Percentiles rank a stretch among this genome's conserved stretches.
phyloP scores from a whole-genome alignment of 331 rosid species.

The Quercus tomentella region DNA sequence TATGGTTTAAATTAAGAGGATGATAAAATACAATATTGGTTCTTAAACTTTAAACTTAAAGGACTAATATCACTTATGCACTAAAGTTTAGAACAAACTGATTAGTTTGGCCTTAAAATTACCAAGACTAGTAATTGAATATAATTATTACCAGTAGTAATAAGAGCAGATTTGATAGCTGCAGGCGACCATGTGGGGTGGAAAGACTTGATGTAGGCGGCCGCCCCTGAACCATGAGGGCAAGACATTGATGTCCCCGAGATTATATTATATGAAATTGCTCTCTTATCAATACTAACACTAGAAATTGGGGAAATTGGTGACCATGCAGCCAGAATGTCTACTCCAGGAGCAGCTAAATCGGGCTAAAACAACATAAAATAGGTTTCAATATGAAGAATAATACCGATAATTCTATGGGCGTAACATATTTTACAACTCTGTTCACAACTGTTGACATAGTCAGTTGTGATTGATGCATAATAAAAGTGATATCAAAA shows the following conservation, averaged over 20 bases:
- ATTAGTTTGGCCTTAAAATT: background rate
- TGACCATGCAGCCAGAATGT: slow-evolving; percentile 29
- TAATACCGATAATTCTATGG: background rate
- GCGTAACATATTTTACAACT: too few species aligned
- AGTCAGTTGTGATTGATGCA: too few species aligned
- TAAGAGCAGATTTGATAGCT: slow-evolving; percentile 13
- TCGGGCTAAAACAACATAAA: slow-evolving; percentile 27
- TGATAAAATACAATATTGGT: too few species aligned
- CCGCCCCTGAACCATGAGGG: slow-evolving; percentile 8
- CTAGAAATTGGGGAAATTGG: background rate
- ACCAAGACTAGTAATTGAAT: background rate
- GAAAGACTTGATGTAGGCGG: slow-evolving; percentile 17
- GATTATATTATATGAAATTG: background rate
- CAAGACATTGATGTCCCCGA: slow-evolving; percentile 27
- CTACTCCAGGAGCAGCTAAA: slow-evolving; percentile 15
- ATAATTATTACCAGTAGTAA: slow-evolving; percentile 14
- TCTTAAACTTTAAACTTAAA: too few species aligned
- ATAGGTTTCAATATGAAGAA: background rate
- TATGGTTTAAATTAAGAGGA: background rate
- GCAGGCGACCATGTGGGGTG: slow-evolving; percentile 22
- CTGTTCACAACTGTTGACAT: too few species aligned
- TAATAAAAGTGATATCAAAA: too few species aligned
- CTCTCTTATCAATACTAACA: background rate
- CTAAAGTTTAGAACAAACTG: too few species aligned
- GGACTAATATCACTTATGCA: too few species aligned